phyloP scores from a whole-genome alignment of 2,329 filamentous ascomycete species.

The Aspergillus chevalieri region DNA sequence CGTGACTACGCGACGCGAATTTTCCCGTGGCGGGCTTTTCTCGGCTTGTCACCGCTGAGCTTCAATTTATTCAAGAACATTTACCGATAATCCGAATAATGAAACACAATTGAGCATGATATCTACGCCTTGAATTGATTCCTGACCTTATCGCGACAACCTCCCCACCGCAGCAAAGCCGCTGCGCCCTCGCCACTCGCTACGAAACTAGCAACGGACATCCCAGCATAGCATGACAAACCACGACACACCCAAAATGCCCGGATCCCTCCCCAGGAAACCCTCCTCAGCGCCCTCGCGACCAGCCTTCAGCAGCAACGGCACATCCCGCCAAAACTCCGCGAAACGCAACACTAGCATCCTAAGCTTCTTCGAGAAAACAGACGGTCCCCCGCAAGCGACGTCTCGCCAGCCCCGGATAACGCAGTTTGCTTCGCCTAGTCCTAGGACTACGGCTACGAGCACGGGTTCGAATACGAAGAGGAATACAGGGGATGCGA shows the following conservation, averaged over 20 bases:
- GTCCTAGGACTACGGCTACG: slow-evolving; percentile 16
- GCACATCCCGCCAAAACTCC: slow-evolving; percentile 11
- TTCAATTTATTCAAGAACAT: too few species aligned
- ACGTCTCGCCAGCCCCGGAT: slow-evolving; percentile 50
- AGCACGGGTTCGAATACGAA: slow-evolving; percentile 1
- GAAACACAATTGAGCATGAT: too few species aligned
- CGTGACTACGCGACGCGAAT: too few species aligned
- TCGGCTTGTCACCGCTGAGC: too few species aligned
- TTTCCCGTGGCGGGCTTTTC: too few species aligned
- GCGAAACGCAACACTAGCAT: slow-evolving; percentile 56
- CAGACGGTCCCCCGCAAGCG: slow-evolving; percentile 50
- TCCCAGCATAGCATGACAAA: neutral
- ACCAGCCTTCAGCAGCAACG: neutral
- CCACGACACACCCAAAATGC: slow-evolving; percentile 13
- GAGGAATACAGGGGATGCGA: neutral
- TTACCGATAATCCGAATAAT: too few species aligned
- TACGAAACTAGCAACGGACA: neutral
- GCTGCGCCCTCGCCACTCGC: neutral
- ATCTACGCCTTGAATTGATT: too few species aligned
- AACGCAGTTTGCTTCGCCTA: slow-evolving; percentile 32
- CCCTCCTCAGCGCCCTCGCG: slow-evolving; percentile 21
- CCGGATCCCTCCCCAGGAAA: slow-evolving; percentile 17
- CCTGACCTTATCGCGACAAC: too few species aligned
- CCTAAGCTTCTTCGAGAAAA: slow-evolving; percentile 68
- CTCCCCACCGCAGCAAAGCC: neutral